Conservation (phyloP, 805 yeast species). For the Schizosaccharomyces lindneri region DNA sequence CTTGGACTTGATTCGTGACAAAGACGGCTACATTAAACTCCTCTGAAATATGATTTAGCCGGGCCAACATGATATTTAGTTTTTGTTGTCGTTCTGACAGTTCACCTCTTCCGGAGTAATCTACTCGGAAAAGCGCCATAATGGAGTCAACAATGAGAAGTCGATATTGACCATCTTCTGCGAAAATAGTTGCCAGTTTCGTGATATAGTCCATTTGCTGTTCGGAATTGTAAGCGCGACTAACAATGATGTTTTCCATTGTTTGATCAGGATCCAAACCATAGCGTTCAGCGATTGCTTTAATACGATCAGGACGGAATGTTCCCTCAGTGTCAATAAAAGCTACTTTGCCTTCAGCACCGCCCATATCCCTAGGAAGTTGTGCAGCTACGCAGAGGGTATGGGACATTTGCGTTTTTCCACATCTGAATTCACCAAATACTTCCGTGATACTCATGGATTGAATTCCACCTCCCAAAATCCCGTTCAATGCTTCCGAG, state of each 20-base stretch:
- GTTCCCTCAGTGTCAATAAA: constrained; percentile 67
- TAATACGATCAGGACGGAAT: constrained; percentile 44
- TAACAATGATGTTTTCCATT: constrained; percentile 42
- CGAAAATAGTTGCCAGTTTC: constrained; percentile 37
- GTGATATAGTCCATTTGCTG: constrained; percentile 54
- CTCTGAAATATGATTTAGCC: constrained; percentile 37
- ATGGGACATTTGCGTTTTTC: constrained; percentile 62
- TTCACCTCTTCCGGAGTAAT: constrained; percentile 57
- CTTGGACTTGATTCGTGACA: constrained; percentile 49
- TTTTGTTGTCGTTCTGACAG: constrained; percentile 53
- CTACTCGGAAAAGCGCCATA: constrained; percentile 59
- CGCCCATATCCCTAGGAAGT: constrained; percentile 34
- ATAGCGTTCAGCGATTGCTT: constrained; percentile 41
- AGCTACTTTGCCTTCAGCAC: constrained; percentile 61
- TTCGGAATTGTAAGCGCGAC: constrained; percentile 53
- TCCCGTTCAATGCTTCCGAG: constrained; percentile 38
- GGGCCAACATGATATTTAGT: constrained; percentile 29
- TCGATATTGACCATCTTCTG: constrained; percentile 31
- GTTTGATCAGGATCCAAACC: constrained; percentile 47
- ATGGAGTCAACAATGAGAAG: constrained; percentile 45
- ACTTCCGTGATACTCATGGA: constrained; percentile 60
- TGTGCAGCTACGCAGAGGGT: constrained; percentile 58
- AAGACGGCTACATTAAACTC: constrained; percentile 58
- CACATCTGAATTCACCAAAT: constrained; percentile 60
- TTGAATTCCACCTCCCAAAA: constrained; percentile 46